phyloP scores from a whole-genome alignment of 345 rosid genomes.

The Brassica carinata region DNA sequence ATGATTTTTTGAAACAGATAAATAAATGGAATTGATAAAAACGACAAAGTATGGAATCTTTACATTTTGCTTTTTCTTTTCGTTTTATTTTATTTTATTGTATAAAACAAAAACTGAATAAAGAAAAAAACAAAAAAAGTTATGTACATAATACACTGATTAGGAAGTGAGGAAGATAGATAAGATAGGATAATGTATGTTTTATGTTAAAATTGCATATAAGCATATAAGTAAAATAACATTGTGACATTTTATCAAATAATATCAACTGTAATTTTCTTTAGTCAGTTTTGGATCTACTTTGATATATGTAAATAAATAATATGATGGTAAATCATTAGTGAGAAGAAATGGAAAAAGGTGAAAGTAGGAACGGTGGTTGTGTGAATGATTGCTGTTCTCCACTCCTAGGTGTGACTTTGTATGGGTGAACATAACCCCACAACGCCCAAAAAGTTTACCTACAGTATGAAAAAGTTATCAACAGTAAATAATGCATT shows the following conservation, averaged over 20 bases:
- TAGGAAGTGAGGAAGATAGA: conserved; percentile 5
- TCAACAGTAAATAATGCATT: conserved; percentile 4
- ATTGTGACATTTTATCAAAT: background rate
- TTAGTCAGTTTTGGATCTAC: background rate
- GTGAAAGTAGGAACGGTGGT: conserved; percentile 40
- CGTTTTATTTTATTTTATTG: background rate
- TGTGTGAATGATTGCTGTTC: conserved; percentile 76
- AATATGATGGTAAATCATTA: conserved; percentile 28
- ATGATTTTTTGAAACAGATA: conserved; percentile 30
- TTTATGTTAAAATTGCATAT: conserved; percentile 4
- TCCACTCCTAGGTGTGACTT: conserved; percentile 46
- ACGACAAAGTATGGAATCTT: conserved; percentile 33
- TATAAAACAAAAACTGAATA: conserved; percentile 9
- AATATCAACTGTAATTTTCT: background rate
- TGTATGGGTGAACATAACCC: conserved; percentile 38
- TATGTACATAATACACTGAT: background rate
- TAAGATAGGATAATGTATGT: background rate
- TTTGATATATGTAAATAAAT: background rate
- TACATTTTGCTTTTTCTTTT: conserved; percentile 8
- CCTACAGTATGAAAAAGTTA: conserved; percentile 22
- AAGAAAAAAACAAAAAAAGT: conserved; percentile 2
- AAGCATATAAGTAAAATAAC: background rate
- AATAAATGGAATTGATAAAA: conserved; percentile 2
- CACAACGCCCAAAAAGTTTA: conserved; percentile 24
- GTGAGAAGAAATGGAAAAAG: conserved; percentile 45